Percentiles rank a stretch among this genome's conserved stretches.
Conservation (phyloP, 345 rosid genomes). For the Lepidium africanum region DNA sequence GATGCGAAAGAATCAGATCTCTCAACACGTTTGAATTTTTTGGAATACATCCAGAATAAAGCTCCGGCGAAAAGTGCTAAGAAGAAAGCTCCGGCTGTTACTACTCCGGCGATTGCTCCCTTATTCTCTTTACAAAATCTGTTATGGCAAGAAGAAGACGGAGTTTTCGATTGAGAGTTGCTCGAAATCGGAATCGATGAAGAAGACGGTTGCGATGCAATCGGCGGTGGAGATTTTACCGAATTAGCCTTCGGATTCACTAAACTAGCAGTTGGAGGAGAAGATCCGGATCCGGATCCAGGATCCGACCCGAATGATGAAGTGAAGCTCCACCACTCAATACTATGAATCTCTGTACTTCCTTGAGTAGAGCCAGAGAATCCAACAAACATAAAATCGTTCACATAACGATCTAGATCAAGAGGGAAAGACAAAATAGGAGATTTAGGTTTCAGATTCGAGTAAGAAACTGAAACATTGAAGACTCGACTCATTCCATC, state of each 20-base stretch:
- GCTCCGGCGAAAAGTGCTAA: constrained; percentile 70
- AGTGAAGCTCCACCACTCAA: constrained; percentile 92
- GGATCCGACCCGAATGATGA: constrained; percentile 48
- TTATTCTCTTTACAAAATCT: constrained; percentile 61
- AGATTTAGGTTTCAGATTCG: constrained; percentile 62
- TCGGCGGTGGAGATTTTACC: constrained; percentile 44
- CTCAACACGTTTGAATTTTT: constrained; percentile 49
- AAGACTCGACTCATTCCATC: constrained; percentile 40
- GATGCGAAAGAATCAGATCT: constrained; percentile 69
- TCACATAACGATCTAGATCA: constrained; percentile 66
- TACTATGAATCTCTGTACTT: constrained; percentile 74
- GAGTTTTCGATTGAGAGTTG: constrained; percentile 25
- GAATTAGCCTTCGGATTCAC: constrained; percentile 76
- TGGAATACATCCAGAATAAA: constrained; percentile 66
- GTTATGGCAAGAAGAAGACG: constrained; percentile 36
- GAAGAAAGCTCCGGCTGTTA: constrained; percentile 77
- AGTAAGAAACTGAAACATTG: constrained; percentile 57
- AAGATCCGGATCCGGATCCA: constrained; percentile 21
- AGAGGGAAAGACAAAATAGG: constrained; percentile 51
- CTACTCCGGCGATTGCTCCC: constrained; percentile 87
- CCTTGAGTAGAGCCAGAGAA: constrained; percentile 91
- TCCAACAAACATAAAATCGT: constrained; percentile 83
- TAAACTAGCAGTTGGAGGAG: constrained; percentile 44
- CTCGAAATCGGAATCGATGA: constrained; percentile 28
- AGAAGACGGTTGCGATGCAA: constrained; percentile 38